These are phyloP conservation scores for Lophiotrema nucula DNA, from an alignment of 495 filamentous ascomycete species.

Conservation along the genomic window DNA sequence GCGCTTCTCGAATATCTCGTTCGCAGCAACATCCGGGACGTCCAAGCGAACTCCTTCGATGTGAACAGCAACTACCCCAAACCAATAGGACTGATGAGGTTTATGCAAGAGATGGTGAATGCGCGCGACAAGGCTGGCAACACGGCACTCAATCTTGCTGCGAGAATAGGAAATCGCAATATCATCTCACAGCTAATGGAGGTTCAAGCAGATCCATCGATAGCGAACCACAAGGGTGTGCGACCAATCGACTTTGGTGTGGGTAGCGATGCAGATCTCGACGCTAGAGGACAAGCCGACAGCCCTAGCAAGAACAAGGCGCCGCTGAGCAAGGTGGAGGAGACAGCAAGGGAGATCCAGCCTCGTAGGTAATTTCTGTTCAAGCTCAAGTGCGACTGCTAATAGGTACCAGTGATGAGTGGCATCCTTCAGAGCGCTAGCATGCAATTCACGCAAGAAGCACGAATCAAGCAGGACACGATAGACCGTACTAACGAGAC, in stretches of 20 bases:
- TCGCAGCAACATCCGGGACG: constrained; percentile 45
- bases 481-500: constrained; percentile 73
- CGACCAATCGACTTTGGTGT: constrained; percentile 90
- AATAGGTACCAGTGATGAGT: constrained; percentile 22
- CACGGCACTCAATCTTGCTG: constrained; percentile 90
- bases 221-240: constrained; percentile 84
- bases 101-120: constrained; percentile 96
- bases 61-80: constrained; percentile 42
- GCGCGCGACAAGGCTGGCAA: constrained; percentile 88
- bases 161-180: constrained; percentile 81
- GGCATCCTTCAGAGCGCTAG: constrained; percentile 70
- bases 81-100: constrained; percentile 78
- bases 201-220: constrained; percentile 84
- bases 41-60: constrained; percentile 27
- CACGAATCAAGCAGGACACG: constrained; percentile 75
- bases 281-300: constrained; percentile 31
- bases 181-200: constrained; percentile 92
- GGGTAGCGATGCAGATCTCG: constrained; percentile 60
- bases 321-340: constrained; percentile 36
- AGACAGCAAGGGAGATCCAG: constrained; percentile 36
- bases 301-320: constrained; percentile 41
- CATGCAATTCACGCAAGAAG: constrained; percentile 68
- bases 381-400: no score
- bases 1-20: constrained; percentile 91
- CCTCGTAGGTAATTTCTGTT: constrained; percentile 60